Evolutionary conservation across 331 rosid species (phyloP).

Genomic region (Arachis monticola): DNA sequence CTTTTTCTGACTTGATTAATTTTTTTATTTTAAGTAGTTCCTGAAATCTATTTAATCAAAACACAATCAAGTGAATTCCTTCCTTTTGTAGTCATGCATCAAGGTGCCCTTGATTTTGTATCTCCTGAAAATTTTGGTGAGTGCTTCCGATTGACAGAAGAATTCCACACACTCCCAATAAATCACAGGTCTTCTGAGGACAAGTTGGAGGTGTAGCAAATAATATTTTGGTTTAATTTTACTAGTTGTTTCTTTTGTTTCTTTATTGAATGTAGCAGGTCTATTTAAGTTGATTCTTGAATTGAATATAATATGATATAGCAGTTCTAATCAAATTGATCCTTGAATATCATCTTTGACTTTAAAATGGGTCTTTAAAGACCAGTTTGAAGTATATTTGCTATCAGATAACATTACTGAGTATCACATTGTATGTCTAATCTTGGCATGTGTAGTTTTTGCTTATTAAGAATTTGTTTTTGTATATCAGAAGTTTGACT

Average conservation of each 20-base stretch:
- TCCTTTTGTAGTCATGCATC: conserved; percentile 36
- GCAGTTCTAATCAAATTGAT: too few species aligned
- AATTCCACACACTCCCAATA: conserved; percentile 56
- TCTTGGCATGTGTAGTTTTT: too few species aligned
- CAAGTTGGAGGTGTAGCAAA: conserved; percentile 50
- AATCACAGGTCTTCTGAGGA: conserved; percentile 51
- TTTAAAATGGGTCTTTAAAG: too few species aligned
- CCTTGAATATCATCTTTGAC: too few species aligned
- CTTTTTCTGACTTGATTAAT: not conserved
- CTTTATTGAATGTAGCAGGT: not conserved
- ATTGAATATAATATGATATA: too few species aligned
- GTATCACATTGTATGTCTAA: too few species aligned
- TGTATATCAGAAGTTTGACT: too few species aligned
- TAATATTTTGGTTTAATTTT: not conserved
- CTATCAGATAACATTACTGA: too few species aligned
- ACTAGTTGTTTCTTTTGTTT: not conserved
- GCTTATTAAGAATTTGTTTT: too few species aligned
- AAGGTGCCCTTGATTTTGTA: conserved; percentile 48
- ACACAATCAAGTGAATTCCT: not conserved
- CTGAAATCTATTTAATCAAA: not conserved
- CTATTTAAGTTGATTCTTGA: too few species aligned
- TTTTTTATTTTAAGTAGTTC: not conserved
- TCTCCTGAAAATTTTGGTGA: conserved; percentile 64
- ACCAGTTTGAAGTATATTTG: too few species aligned
- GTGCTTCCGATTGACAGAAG: conserved; percentile 57